Conservation (phyloP, 306 rosid species). For the Vicia faba region DNA sequence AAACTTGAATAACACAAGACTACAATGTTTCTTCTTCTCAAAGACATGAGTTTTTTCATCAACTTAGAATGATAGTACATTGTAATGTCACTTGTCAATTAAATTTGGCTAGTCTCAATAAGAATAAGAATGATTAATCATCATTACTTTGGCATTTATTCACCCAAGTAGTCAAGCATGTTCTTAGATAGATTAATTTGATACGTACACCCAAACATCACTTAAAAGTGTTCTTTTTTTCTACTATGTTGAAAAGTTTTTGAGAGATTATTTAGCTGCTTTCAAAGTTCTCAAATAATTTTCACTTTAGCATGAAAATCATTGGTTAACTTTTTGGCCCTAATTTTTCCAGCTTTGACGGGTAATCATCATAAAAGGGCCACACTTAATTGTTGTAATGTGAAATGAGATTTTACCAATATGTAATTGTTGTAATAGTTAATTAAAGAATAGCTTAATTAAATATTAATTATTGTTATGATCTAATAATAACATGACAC, state of each 20-base stretch:
- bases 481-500: too few species aligned
- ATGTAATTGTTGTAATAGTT: too few species aligned
- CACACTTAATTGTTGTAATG: slow-evolving; percentile 8
- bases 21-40: slow-evolving; percentile 37
- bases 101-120: slow-evolving; percentile 31
- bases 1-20: slow-evolving; percentile 24
- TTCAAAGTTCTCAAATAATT: slow-evolving; percentile 12
- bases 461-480: too few species aligned
- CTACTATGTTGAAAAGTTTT: background rate
- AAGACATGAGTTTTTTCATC: slow-evolving; percentile 35
- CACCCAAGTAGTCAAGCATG: slow-evolving; percentile 39
- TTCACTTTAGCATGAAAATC: slow-evolving; percentile 19
- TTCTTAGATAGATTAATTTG: slow-evolving; percentile 8
- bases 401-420: too few species aligned
- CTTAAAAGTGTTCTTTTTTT: background rate
- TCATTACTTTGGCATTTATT: slow-evolving; percentile 40
- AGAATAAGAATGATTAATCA: slow-evolving; percentile 42
- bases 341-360: background rate
- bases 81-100: slow-evolving; percentile 33
- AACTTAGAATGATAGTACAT: slow-evolving; percentile 39
- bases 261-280: slow-evolving; percentile 10
- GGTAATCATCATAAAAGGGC: slow-evolving; percentile 20
- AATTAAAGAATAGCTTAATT: too few species aligned
- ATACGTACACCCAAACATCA: slow-evolving; percentile 21
- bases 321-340: slow-evolving; percentile 4